A percentile compares a stretch with the other conserved stretches of the same genome.
phyloP scores from a whole-genome alignment of 1,284 basidiomycete species.

The Apiotrichum brassicae region DNA sequence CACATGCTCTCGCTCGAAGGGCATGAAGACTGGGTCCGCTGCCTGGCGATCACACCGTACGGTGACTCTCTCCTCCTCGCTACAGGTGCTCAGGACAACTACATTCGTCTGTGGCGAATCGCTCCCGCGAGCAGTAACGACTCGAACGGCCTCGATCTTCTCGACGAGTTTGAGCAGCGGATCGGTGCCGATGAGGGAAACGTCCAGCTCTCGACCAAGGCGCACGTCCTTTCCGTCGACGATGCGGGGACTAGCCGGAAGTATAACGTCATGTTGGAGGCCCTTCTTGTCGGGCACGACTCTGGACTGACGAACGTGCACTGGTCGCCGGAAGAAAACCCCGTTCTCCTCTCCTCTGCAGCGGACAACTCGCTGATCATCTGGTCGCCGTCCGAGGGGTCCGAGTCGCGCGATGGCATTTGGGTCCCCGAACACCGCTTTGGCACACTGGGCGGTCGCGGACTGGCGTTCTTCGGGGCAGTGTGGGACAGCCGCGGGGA shows the following conservation, averaged over 20 bases:
- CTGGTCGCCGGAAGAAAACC: constrained; percentile 57
- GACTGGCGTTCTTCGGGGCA: constrained; percentile 83
- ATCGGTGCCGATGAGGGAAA: constrained; percentile 61
- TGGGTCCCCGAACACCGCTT: constrained; percentile 88
- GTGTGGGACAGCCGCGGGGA: constrained; percentile 55
- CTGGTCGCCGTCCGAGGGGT: constrained; percentile 55
- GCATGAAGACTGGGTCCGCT: constrained; percentile 89
- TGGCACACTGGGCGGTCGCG: constrained; percentile 81
- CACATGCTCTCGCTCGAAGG: constrained; percentile 59
- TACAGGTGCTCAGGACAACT: constrained; percentile 86
- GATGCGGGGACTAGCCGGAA: constrained; percentile 41
- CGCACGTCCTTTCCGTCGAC: constrained; percentile 65
- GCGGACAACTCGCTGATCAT: constrained; percentile 87
- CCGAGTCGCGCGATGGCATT: constrained; percentile 52
- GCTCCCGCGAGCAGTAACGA: constrained; percentile 47
- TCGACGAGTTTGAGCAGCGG: constrained; percentile 81
- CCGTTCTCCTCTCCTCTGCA: constrained; percentile 73
- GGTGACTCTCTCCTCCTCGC: constrained; percentile 58
- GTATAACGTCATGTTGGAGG: constrained; percentile 78
- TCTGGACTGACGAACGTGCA: constrained; percentile 77
- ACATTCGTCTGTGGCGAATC: constrained; percentile 79
- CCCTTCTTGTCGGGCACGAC: constrained; percentile 86
- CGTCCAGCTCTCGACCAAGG: constrained; percentile 74
- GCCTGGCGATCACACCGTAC: constrained; percentile 59
- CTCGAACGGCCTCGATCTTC: constrained; percentile 56